Base-by-base conservation (phyloP, 208 protist genomes). In the Entamoeba histolytica region DNA sequence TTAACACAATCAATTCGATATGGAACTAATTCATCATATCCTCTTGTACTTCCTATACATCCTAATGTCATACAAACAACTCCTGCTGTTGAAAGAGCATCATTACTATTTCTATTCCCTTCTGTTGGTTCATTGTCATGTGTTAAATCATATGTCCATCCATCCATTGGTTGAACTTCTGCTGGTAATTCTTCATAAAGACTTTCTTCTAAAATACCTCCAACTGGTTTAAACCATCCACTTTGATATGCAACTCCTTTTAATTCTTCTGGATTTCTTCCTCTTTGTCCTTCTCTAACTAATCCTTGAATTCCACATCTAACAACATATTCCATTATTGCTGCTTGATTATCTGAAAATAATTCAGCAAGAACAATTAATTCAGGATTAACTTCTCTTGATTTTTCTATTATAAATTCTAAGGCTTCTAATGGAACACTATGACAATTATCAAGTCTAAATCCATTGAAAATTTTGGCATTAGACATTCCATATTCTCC, bases 391-490 rank as follows among this genome's bases (percentile, higher is more conserved):
- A 96, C 69, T 49, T 94, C 49, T 19, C 96, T 91, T 2, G 96
- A 96, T 17, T 28, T 44, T 49, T 96, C 95, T 8, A 97, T 91
- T 14, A 97, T 35, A 39, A 95, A 95, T 93, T 96, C 93, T 35
- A 94, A 94, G 0, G 96, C 95, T 31, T 95, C 94, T 28, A 96
- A 50, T 19, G 96, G 96, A n/a, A 96, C 97, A 7, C 78, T 94
- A 52, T 97, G 96, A 69, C 94, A 95, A 93, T 97, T 97, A 78
- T 97, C 96, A 87, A 97, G 96, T 51, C 96, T 91, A 57, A 97
- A 91, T 3, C 94, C 96, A 49, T 97, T 49, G 91, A 97, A 97
- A 3, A 95, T 91, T 15, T 47, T 49, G 0, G 91, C 92, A 23
- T 14, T 49, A 7, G 14, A 19, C 8, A 49, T 10, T 2, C 44